These are phyloP conservation scores for Taphrina communis DNA, from an alignment of 1,139 yeast genomes.

Conservation along the genomic window DNA sequence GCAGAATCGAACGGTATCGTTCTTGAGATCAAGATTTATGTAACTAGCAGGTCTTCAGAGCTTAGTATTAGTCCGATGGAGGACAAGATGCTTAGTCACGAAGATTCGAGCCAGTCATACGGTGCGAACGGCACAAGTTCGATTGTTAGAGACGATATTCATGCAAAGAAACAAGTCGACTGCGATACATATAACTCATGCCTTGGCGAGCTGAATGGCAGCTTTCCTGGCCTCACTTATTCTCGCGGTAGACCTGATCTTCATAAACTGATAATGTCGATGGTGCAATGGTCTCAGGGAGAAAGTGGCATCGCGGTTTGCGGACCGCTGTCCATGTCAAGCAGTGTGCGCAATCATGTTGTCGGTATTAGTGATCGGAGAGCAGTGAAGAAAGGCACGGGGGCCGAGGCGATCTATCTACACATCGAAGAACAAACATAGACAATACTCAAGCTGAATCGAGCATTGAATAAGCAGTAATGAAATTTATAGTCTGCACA, in stretches of 20 bases:
- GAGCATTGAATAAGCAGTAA: no score
- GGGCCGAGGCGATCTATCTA: constrained; percentile 46
- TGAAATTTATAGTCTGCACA: no score
- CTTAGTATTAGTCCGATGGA: neutral
- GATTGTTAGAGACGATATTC: neutral
- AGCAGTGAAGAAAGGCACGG: constrained; percentile 46
- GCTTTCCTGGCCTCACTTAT: neutral
- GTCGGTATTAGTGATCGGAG: constrained; percentile 45
- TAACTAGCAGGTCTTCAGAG: neutral
- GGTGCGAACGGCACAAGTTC: neutral
- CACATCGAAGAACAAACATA: constrained; percentile 42
- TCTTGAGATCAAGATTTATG: constrained; percentile 1
- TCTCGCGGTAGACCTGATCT: constrained; percentile 42
- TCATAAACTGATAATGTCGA: constrained; percentile 28
- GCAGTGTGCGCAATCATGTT: constrained; percentile 43
- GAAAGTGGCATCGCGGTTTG: constrained; percentile 46
- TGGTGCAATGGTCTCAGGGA: constrained; percentile 43
- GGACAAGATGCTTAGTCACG: neutral
- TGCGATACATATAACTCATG: neutral
- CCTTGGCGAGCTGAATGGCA: no score
- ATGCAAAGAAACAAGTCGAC: neutral
- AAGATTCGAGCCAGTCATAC: neutral
- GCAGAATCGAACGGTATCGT: neutral
- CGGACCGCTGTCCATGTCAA: constrained; percentile 45
- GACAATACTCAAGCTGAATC: no score